Base-by-base conservation (phyloP, 2,329 filamentous ascomycete species). In the Mollisia scopiformis region DNA sequence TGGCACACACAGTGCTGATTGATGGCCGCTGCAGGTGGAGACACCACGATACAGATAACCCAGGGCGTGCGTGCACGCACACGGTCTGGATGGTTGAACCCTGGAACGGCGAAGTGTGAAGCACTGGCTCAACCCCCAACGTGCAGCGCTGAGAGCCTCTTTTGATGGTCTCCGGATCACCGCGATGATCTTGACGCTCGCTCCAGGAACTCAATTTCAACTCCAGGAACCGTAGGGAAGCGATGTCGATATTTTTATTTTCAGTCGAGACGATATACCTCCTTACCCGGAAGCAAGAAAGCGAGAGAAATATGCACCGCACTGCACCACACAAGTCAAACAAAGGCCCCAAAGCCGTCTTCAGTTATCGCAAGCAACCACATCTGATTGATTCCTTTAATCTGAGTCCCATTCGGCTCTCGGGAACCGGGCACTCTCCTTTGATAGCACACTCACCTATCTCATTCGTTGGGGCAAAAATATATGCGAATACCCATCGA, bases 361-460 rank as follows among this genome's bases (percentile, higher is more conserved):
- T n/a, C n/a, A n/a, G n/a, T 49, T 19, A 49, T 49, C 46, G 28
- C 30, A 51, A 51, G 49, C 49, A 51, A 51, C 33, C 49, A 51
- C 27, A 51, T 19, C 49, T 3, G 8, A 23, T 10, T 23, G 14
- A 21, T 51, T 25, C 30, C 49, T 31, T 21, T 23, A 33, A 19
- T n/a, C 27, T 28, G 46, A 25, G 30, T 8, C 16, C 27, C 21
- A 14, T 31, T 51, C 49, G 49, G 49, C 49, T 51, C 27, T 51
- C 49, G 49, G 49, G n/a, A n/a, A n/a, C 31, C 31, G 31, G 31
- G 19, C 7, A 43, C 16, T 23, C 49, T 31, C 21, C 49, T 33
- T 33, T 51, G 49, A 51, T 51, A 51, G 23, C 43, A 47, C 43
- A 13, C 21, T 16, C 23, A 23, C 43, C 13, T 51, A 6, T n/a